Evolutionary conservation across 2,329 filamentous ascomycete species (phyloP).

Genomic region (Aspergillus sp.): DNA sequence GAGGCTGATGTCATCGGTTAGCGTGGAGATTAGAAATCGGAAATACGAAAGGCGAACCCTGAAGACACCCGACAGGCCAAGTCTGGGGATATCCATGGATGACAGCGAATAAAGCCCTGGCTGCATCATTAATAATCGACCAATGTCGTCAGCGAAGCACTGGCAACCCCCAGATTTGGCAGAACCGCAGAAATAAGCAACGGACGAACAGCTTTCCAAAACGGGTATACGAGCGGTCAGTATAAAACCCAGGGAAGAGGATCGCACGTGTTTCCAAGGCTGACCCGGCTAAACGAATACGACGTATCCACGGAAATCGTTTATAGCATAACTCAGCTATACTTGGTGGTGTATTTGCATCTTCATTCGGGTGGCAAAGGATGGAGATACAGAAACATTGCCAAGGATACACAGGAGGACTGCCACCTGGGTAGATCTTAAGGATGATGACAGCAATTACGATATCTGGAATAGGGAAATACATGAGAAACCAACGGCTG

Average conservation of each 20-base stretch:
- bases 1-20: neutral
- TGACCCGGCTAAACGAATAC: neutral
- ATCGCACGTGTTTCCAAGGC: neutral
- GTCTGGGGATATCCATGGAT: neutral
- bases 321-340: neutral
- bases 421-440: neutral
- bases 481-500: neutral
- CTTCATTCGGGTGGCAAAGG: neutral
- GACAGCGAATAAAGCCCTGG: neutral
- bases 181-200: neutral
- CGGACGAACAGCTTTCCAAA: neutral
- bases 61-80: neutral
- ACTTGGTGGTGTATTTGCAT: too few relatives aligned
- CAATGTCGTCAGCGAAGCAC: neutral
- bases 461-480: neutral
- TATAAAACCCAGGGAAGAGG: neutral
- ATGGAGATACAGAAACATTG: neutral
- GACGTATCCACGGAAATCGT: neutral
- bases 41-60: neutral
- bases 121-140: neutral
- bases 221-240: neutral
- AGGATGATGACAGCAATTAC: too few relatives aligned
- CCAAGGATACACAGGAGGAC: neutral
- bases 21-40: neutral
- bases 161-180: neutral